phyloP scores from a whole-genome alignment of 2,329 filamentous ascomycete species.

The Arthrobotrys iridis region DNA sequence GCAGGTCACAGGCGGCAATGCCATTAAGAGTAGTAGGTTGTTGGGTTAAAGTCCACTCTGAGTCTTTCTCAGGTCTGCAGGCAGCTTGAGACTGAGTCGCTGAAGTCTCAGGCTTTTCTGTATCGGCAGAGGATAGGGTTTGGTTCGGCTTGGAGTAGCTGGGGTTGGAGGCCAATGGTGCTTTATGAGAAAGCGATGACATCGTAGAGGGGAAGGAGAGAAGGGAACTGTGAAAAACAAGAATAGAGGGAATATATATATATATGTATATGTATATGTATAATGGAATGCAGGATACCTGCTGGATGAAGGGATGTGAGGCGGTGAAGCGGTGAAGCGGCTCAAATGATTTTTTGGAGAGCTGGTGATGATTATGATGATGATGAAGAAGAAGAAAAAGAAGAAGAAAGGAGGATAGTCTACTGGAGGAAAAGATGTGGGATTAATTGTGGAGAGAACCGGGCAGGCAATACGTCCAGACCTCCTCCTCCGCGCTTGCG shows the following conservation, averaged over 20 bases:
- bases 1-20: no score
- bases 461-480: background rate
- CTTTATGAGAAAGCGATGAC: background rate
- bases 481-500: no score
- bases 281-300: no score
- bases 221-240: no score
- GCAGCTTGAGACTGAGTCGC: no score
- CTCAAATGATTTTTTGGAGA: background rate
- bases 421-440: background rate
- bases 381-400: background rate
- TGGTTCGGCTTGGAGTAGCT: background rate
- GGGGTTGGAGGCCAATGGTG: background rate
- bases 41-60: no score
- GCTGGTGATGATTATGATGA: background rate
- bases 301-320: background rate
- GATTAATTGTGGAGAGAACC: background rate
- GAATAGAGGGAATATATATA: background rate
- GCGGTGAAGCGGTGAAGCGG: background rate
- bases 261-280: no score
- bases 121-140: no score
- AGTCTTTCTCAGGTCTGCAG: no score
- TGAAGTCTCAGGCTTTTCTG: no score
- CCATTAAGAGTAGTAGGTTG: no score
- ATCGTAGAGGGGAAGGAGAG: background rate
- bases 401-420: background rate